phyloP scores from a whole-genome alignment of 129 eudicot genomes.

The Kitagawia praeruptora region DNA sequence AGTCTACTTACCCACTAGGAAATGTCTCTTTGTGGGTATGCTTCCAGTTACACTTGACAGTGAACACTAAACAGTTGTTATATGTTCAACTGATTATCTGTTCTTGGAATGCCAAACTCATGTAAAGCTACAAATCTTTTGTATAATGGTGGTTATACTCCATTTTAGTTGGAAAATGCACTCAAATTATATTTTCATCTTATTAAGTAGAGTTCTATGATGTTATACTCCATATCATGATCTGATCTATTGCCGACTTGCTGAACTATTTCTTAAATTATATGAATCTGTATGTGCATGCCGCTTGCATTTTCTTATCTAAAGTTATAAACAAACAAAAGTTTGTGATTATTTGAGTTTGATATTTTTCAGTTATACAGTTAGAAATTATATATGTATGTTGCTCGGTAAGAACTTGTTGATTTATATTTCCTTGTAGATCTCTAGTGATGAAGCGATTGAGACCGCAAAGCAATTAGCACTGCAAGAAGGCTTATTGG shows the following conservation, averaged over 20 bases:
- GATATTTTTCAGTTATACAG: background rate
- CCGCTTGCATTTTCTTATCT: background rate
- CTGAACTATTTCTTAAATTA: background rate
- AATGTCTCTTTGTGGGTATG: no score
- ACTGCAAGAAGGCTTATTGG: slow-evolving; percentile 93
- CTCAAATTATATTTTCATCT: background rate
- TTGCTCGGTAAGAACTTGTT: background rate
- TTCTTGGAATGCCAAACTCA: background rate
- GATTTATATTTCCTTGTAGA: slow-evolving; percentile 30
- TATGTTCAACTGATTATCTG: background rate
- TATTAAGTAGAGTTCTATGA: background rate
- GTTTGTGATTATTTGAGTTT: background rate
- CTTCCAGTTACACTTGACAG: no score
- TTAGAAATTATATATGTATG: background rate
- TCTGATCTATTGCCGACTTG: background rate
- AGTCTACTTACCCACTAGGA: no score
- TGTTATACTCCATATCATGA: background rate
- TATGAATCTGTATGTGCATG: background rate
- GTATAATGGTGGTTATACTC: background rate
- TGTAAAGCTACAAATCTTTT: background rate
- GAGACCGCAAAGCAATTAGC: slow-evolving; percentile 94
- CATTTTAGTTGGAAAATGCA: background rate
- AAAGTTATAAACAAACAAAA: background rate
- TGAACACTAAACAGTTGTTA: no score
- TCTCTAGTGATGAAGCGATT: slow-evolving; percentile 93